Evolutionary conservation across 805 yeast genomes (phyloP), one percentile per base, ranked within the genome.

Genomic region (Teunomyces cretensis): DNA sequence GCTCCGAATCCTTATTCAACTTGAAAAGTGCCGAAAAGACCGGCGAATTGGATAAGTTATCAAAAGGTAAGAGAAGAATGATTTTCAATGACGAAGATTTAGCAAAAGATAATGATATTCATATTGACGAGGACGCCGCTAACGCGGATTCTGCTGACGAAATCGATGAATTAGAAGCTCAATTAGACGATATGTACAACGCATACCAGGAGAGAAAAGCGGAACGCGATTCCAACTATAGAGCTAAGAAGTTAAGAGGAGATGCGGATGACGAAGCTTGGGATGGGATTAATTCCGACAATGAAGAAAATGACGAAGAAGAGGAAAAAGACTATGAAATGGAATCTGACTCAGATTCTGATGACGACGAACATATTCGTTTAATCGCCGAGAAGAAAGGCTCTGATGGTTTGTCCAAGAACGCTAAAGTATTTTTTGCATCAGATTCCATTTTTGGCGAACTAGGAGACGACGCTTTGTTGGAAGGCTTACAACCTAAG

Each of bases 1-100:
- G 94, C 30, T 75, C 85, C 44, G 91, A 86, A 47, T 78, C 91
- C 1, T 71, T 89, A 47, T 94, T 94, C 72, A 88, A 84, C 59
- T 75, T 94, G 62, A 85, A 82, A 58, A 68, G 79, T n/a, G 97
- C 97, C 3, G 88, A 88, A 64, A 86, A 86, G 65, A 83, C 96
- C 2, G 98, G 97, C 37, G 80, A 86, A 51, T 66, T 89, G 45
- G 79, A 80, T 43, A 82, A 84, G 30, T 68, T 91, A 41, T 81
- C 86, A 9, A 81, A 79, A 56, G 97, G 97, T 67, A 86, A 85
- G 59, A 82, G 81, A 67, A 60, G 75, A 30, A 75, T 82, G 77
- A 67, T 86, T 17, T 83, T 85, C 54, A 68, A 72, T 37, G 72
- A 75, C 49, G 81, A 80, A 42, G 88, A 81, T 44, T 50, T 76